Evolutionary conservation across 2,329 filamentous ascomycete species (phyloP), one percentile per base, ranked within the genome.

Genomic region (Tothia fuscella): DNA sequence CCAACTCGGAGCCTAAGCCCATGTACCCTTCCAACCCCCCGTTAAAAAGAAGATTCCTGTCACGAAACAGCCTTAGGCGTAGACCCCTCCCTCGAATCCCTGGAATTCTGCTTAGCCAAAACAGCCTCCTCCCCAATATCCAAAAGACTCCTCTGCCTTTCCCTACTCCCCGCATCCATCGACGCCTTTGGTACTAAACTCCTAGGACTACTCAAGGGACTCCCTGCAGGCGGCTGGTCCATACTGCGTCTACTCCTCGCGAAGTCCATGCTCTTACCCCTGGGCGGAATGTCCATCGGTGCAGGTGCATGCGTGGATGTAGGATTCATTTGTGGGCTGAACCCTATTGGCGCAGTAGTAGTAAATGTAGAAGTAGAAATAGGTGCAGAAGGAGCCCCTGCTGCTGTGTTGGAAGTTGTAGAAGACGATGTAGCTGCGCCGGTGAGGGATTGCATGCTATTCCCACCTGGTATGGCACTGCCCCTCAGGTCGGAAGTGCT

Each of bases 241-340:
- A 41, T 32, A 21, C 39, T 41, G 5, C 39, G 28, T n/a, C 34
- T 10, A 6, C 24, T 16, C 9, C 30, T 19, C 16, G 28, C 21
- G 4, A 41, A 13, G 21, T 41, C 39, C 12, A 41, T 26, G 7
- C 39, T 41, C 30, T 35, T 33, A 17, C 39, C 39, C 19, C 30
- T 29, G 14, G 25, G 13, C 9, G 39, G 39, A 17, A 35, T 24
- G 10, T 34, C 31, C 9, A n/a, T n/a, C n/a, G n/a, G n/a, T n/a
- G n/a, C n/a, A n/a, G n/a, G n/a, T n/a, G n/a, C n/a, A n/a, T n/a
- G n/a, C n/a, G n/a, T n/a, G n/a, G n/a, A n/a, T n/a, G n/a, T n/a
- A n/a, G n/a, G n/a, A n/a, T n/a, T n/a, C n/a, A n/a, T n/a, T n/a
- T n/a, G n/a, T n/a, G n/a, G n/a, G n/a, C n/a, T n/a, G n/a, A n/a